Conservation (phyloP, 306 rosid species). For the Pyrus communis region DNA sequence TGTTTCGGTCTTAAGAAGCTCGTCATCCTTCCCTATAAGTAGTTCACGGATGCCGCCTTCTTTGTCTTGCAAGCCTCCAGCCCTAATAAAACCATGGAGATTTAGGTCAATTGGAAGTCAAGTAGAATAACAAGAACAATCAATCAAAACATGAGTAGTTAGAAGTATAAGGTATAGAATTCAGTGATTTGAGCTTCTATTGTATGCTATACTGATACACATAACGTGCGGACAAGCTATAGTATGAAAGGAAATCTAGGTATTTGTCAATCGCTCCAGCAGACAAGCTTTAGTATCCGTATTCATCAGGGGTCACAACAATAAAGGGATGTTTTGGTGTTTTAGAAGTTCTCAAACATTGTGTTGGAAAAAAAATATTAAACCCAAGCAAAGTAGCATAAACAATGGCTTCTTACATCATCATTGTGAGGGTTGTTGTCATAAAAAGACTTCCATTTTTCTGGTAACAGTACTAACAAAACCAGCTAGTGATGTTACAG, state of each 20-base stretch:
- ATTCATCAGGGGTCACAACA: neutral
- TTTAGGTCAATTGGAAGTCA: neutral
- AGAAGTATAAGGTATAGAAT: neutral
- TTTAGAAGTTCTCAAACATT: neutral
- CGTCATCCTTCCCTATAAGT: conserved; percentile 79
- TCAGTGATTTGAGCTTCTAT: neutral
- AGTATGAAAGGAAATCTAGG: neutral
- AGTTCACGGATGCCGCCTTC: conserved; percentile 81
- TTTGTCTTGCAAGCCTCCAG: conserved; percentile 90
- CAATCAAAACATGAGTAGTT: neutral
- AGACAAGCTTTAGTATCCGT: neutral
- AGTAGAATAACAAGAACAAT: neutral
- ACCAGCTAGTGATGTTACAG: neutral
- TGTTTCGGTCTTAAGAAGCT: conserved; percentile 80
- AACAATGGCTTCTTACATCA: neutral
- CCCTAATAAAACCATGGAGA: conserved; percentile 38
- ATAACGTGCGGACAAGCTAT: neutral
- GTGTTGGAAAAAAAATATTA: neutral
- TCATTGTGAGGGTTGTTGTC: neutral
- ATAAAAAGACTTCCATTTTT: neutral
- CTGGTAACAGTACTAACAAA: neutral
- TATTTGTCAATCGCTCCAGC: neutral
- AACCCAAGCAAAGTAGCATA: neutral
- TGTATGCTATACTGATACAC: neutral
- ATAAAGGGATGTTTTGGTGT: neutral